Evolutionary conservation across 495 filamentous ascomycete genomes (phyloP), one percentile per base, ranked within the genome.

Genomic region (Tetracladium setigerum): DNA sequence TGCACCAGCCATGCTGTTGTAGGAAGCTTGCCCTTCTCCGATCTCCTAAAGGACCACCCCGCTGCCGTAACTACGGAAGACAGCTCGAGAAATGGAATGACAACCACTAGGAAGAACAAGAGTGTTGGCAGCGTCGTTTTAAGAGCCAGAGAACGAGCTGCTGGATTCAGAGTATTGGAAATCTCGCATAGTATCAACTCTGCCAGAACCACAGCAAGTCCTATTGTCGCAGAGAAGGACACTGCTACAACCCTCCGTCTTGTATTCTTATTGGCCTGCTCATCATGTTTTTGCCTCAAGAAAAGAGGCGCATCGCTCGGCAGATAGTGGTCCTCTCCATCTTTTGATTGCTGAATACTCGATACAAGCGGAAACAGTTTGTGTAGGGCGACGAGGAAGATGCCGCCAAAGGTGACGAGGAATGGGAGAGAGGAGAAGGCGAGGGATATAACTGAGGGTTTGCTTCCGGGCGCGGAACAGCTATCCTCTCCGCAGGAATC

Each of bases 131-230:
- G 71, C 2, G 80, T 83, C n/a, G 80, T 58, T 49, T 76, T 71
- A 52, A 89, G 65, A 30, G 78, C 83, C 15, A 78, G 53, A 5
- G 67, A 68, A 17, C 87, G 71, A 19, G 82, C 83, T 16, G 68
- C 63, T 17, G 77, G 69, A 50, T 82, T 72, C 30, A 88, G 67
- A 6, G 78, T 71, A 50, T 84, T 83, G n/a, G 81, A 79, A 41
- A 92, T 84, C 61, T 92, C 86, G 51, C 84, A 86, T 12, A 90
- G 65, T 16, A 92, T 81, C 39, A 90, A 59, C 62, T 87, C 83
- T 12, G 76, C 84, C 12, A 92, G 68, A 12, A 89, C 84, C 13
- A 79, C 71, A 1, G 85, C 77, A 30, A 89, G 72, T 16, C 79
- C 87, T 35, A 90, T 71, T 1, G 83, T 89, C 0, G 74, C 73